These are phyloP conservation scores for Thoreauomyces humboldtii DNA, from an alignment of 192 early-diverging fungal species.

Conservation along the genomic window DNA sequence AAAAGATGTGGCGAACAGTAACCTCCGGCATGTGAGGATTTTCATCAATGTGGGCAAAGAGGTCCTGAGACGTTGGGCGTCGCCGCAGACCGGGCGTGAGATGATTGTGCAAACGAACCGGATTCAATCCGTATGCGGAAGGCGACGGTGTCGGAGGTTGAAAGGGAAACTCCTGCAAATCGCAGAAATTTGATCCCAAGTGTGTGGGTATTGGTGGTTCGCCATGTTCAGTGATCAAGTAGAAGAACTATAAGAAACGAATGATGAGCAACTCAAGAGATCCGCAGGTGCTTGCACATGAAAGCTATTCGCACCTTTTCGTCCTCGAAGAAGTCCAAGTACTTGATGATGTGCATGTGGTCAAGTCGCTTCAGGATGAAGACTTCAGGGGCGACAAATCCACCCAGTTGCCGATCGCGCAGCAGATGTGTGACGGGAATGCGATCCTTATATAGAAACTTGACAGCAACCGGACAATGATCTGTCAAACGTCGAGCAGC, in stretches of 20 bases:
- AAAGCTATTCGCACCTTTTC: too few relatives aligned
- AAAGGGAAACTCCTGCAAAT: not conserved
- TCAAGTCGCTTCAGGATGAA: conserved; percentile 41
- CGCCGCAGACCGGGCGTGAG: conserved; percentile 20
- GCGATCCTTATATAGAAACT: conserved; percentile 50
- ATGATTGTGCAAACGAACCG: conserved; percentile 16
- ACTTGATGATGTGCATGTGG: conserved; percentile 44
- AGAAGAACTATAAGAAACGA: too few relatives aligned
- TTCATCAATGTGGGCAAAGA: conserved; percentile 59
- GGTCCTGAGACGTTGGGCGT: conserved; percentile 38
- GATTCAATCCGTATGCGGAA: conserved; percentile 7
- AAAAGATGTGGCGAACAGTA: conserved; percentile 34
- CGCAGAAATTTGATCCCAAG: not conserved
- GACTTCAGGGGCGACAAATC: conserved; percentile 45
- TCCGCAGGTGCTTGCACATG: too few relatives aligned
- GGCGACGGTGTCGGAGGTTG: not conserved
- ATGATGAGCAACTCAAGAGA: too few relatives aligned
- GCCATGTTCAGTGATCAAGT: conserved; percentile 53
- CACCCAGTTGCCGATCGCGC: conserved; percentile 32
- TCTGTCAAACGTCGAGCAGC: conserved; percentile 43
- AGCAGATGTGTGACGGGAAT: conserved; percentile 34
- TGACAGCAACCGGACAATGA: conserved; percentile 40
- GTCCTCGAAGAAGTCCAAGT: conserved; percentile 49
- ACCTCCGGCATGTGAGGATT: conserved; percentile 36
- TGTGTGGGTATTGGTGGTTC: conserved; percentile 26